Conservation (phyloP, 306 rosid genomes). For the Arachis stenosperma region DNA sequence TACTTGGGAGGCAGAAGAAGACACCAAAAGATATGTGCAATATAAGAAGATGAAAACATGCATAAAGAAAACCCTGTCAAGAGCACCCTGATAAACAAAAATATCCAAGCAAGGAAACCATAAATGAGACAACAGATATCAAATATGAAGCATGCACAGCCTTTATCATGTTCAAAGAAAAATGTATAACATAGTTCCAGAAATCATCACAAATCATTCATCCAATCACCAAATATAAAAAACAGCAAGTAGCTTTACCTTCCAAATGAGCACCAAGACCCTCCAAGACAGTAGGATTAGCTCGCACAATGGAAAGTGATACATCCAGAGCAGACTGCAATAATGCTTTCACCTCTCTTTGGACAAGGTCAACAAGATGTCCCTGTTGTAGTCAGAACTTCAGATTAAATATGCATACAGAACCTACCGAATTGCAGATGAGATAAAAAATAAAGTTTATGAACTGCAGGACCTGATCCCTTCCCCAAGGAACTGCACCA, state of each 20-base stretch:
- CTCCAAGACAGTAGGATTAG: constrained; percentile 93
- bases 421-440: constrained; percentile 11
- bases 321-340: constrained; percentile 87
- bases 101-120: constrained; percentile 1
- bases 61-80: not conserved
- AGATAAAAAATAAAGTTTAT: constrained; percentile 25
- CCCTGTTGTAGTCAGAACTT: constrained; percentile 62
- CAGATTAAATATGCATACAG: constrained; percentile 44
- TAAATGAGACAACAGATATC: not conserved
- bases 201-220: not conserved
- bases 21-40: constrained; percentile 21
- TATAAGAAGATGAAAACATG: not conserved
- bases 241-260: constrained; percentile 51
- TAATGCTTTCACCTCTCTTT: constrained; percentile 83
- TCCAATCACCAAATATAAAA: constrained; percentile 23
- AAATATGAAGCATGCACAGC: not conserved
- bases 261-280: constrained; percentile 97
- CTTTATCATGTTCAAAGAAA: not conserved
- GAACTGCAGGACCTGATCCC: constrained; percentile 82
- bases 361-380: constrained; percentile 91
- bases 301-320: constrained; percentile 85
- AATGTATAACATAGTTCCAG: not conserved
- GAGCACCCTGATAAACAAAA: not conserved
- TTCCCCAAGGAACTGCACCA: constrained; percentile 84
- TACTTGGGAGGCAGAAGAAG: not conserved